These are phyloP conservation scores for Candida sp. DNA, from an alignment of 1,139 yeast species.

Conservation along the genomic window DNA sequence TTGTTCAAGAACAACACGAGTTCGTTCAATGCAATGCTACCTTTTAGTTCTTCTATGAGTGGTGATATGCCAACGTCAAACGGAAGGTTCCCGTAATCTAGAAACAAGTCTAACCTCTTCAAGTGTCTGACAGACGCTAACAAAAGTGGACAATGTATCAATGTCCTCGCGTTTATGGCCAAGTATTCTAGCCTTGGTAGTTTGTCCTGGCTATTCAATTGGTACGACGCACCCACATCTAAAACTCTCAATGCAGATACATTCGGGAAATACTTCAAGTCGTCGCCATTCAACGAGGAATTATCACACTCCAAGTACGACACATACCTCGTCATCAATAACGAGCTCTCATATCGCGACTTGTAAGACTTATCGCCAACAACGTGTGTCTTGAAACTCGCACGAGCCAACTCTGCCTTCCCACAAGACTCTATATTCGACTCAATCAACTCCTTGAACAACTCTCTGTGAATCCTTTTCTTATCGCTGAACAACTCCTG, in stretches of 20 bases:
- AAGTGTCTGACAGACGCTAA: conserved; percentile 14
- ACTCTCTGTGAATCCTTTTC: conserved; percentile 23
- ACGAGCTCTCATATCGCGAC: conserved; percentile 21
- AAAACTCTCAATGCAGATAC: conserved; percentile 25
- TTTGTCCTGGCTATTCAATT: not conserved
- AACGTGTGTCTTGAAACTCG: conserved; percentile 16
- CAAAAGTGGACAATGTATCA: conserved; percentile 9
- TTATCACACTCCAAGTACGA: conserved; percentile 31
- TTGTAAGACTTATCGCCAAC: conserved; percentile 19
- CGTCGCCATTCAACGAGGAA: conserved; percentile 18
- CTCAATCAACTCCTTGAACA: conserved; percentile 25
- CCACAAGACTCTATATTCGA: conserved; percentile 22
- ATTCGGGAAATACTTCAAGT: conserved; percentile 21
- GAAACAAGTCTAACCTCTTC: conserved; percentile 27
- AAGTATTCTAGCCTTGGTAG: conserved; percentile 16
- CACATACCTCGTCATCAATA: conserved; percentile 25
- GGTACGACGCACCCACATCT: conserved; percentile 14
- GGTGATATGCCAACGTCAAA: conserved; percentile 3
- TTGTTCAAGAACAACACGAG: conserved; percentile 11
- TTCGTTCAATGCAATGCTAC: conserved; percentile 6
- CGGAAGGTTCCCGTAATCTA: conserved; percentile 25
- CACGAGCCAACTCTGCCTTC: conserved; percentile 24
- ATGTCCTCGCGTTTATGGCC: conserved; percentile 24
- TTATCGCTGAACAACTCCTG: conserved; percentile 26
- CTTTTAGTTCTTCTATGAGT: conserved; percentile 5